Percentiles rank a stretch among this genome's conserved stretches.
phyloP scores from a whole-genome alignment of 768 basidiomycete genomes.

The Tylopilus sp. region DNA sequence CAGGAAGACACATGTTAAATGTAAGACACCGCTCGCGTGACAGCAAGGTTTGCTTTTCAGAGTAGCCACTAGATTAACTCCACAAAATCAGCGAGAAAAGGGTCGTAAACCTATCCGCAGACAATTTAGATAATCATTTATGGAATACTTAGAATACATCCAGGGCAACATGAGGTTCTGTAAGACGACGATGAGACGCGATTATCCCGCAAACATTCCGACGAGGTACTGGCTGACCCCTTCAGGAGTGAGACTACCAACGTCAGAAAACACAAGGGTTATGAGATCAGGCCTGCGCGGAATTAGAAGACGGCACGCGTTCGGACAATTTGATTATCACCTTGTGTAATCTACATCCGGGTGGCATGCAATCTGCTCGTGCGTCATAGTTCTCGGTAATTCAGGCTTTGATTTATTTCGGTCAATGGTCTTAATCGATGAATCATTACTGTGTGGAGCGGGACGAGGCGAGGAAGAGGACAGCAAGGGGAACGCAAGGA shows the following conservation, averaged over 20 bases:
- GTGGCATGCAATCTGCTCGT: constrained; percentile 76
- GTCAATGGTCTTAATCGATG: constrained; percentile 3
- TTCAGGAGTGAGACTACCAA: constrained; percentile 89
- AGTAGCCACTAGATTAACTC: constrained; percentile 13
- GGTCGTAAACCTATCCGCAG: constrained; percentile 18
- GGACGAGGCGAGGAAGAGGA: constrained; percentile 9
- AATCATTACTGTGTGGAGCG: constrained; percentile 2
- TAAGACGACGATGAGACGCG: constrained; percentile 9
- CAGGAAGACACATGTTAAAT: constrained; percentile 19
- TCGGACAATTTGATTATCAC: constrained; percentile 36
- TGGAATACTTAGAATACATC: constrained; percentile 15
- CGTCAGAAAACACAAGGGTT: constrained; percentile 89
- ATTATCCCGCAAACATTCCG: constrained; percentile 83
- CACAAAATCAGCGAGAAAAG: constrained; percentile 8
- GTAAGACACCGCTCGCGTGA: constrained; percentile 10
- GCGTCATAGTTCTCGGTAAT: constrained; percentile 51
- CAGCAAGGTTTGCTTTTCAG: constrained; percentile 7
- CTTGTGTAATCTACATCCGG: constrained; percentile 95
- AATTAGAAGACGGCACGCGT: constrained; percentile 22
- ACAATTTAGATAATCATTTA: constrained; percentile 25
- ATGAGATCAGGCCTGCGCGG: constrained; percentile 80
- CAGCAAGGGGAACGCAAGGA: constrained; percentile 64
- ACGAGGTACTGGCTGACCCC: constrained; percentile 94
- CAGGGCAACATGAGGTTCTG: neutral
- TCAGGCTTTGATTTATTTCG: constrained; percentile 3